Evolutionary conservation across 208 protist species (phyloP), one percentile per base, ranked within the genome.

Genomic region (Crithidia brevicula): DNA sequence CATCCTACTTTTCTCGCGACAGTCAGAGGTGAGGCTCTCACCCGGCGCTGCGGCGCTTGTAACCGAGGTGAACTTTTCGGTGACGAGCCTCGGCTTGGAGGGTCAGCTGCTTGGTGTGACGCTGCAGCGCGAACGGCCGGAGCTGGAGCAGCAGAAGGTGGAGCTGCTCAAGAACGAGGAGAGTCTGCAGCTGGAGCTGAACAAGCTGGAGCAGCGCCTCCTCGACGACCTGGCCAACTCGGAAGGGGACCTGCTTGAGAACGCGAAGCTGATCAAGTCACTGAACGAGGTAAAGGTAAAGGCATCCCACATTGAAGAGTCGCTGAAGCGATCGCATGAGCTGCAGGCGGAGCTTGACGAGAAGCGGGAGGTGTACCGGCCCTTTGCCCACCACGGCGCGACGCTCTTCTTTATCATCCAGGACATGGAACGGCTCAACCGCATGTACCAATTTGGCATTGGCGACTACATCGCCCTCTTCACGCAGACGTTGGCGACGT

Each of bases 361-460:
- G 60, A 94, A 99, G 82, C 92, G 97, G 30, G 74, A 98, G 49
- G 94, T 96, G 45, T 99, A 98, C 77, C 82, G 87, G 30, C 88
- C 85, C 2, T 94, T 99, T 30, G 96, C 97, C 9, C 69, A 83
- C 33, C 82, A 87, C 30, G 97, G 92, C 20, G 71, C 91, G 11
- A 71, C 54, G 11, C 74, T 99, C n/a, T 99, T 89, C 76, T 99
- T 99, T 70, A 63, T 98, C 25, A 85, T 99, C 3, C 74, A 85
- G 42, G 92, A 95, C 51, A 75, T 99, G 74, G 74, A 89, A 52
- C 71, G 74, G 27, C 67, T 99, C 27, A 99, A 98, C 79, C 83
- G 86, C 61, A 99, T 99, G 97, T 99, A 99, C 77, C 90, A 97
- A 59, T 99, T 98, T 83, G 92, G 91, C 30, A 86, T 98, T 23